phyloP scores from a whole-genome alignment of 1,284 basidiomycete genomes.

The Cronartium quercuum region DNA sequence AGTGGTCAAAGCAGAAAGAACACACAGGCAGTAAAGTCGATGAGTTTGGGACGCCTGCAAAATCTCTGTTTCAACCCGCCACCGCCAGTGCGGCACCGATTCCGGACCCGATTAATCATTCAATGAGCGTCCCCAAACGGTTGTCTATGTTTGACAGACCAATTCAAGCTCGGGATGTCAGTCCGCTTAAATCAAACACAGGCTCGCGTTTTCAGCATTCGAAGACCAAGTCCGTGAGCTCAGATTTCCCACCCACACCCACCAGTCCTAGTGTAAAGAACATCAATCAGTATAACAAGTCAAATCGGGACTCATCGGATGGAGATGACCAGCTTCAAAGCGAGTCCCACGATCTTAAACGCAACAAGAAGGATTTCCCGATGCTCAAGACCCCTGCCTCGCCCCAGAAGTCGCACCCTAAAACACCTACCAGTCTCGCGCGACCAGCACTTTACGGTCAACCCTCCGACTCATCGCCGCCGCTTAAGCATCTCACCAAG shows the following conservation, averaged over 20 bases:
- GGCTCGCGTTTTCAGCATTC: background rate
- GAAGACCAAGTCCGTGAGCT: background rate
- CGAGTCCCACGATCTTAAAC: background rate
- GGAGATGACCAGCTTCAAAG: constrained; percentile 10
- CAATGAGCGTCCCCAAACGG: background rate
- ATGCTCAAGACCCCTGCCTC: background rate
- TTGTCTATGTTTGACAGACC: background rate
- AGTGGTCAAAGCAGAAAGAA: constrained; percentile 33
- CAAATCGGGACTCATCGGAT: background rate
- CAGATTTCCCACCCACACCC: background rate
- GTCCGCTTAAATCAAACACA: background rate
- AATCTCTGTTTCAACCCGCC: background rate
- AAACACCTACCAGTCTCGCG: background rate
- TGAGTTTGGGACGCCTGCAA: constrained; percentile 20
- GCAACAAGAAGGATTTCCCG: constrained; percentile 23
- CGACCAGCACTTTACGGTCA: background rate
- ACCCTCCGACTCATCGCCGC: constrained; percentile 1
- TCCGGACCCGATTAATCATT: background rate
- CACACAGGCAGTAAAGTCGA: constrained; percentile 12
- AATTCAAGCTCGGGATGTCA: background rate
- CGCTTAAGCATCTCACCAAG: constrained; percentile 9
- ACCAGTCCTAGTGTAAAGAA: constrained; percentile 1
- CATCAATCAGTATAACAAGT: constrained; percentile 24
- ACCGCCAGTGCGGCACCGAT: background rate
- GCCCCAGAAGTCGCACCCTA: background rate